Conservation (phyloP, 148 eudicot genomes). For the Linanthus parryae region DNA sequence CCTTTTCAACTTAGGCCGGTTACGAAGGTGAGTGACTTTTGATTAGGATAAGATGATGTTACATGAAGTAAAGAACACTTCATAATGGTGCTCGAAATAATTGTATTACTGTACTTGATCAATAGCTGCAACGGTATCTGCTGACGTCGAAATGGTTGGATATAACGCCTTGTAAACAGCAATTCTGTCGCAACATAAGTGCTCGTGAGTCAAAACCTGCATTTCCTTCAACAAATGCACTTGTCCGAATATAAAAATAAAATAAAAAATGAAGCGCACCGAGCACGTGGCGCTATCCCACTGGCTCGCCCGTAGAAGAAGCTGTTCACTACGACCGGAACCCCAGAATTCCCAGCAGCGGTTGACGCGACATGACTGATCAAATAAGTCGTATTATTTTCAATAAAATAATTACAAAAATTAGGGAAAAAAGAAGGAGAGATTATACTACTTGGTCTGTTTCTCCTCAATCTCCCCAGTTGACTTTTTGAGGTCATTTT, state of each 20-base stretch:
- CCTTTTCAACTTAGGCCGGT: too few species aligned
- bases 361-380: slow-evolving; percentile 92
- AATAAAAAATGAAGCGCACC: slow-evolving; percentile 22
- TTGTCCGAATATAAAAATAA: background rate
- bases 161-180: slow-evolving; percentile 94
- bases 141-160: slow-evolving; percentile 69
- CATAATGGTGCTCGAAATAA: too few species aligned
- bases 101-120: slow-evolving; percentile 98
- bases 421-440: too few species aligned
- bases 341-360: slow-evolving; percentile 90
- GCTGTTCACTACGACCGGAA: slow-evolving; percentile 83
- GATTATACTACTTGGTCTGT: too few species aligned
- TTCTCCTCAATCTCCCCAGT: too few species aligned
- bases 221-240: background rate
- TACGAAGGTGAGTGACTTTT: too few species aligned
- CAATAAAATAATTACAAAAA: too few species aligned
- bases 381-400: too few species aligned
- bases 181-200: slow-evolving; percentile 44
- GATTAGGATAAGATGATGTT: too few species aligned
- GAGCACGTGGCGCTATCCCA: slow-evolving; percentile 95
- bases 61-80: too few species aligned
- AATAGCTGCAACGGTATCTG: slow-evolving; percentile 87
- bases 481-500: too few species aligned
- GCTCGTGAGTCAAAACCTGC: background rate
- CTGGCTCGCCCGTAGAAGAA: slow-evolving; percentile 81